phyloP scores from a whole-genome alignment of 352 stramenopile species.

The Phytophthora sansomeana region DNA sequence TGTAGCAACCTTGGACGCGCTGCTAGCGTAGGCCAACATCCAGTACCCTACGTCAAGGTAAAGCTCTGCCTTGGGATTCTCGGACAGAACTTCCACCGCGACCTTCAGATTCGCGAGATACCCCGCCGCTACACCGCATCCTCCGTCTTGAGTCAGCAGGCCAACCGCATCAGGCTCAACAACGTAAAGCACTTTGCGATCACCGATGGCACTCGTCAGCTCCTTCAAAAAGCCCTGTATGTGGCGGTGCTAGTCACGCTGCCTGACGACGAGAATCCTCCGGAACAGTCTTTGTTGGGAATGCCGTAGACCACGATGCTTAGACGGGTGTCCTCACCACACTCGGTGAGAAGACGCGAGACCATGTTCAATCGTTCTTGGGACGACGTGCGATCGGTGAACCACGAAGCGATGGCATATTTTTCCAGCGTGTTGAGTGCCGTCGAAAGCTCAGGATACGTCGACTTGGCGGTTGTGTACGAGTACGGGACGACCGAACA shows the following conservation, averaged over 20 bases:
- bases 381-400: conserved; percentile 53
- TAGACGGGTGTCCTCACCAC: conserved; percentile 45
- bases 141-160: conserved; percentile 42
- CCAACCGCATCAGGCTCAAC: conserved; percentile 73
- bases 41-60: conserved; percentile 79
- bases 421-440: conserved; percentile 59
- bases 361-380: conserved; percentile 39
- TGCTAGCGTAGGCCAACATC: conserved; percentile 43
- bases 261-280: conserved; percentile 46
- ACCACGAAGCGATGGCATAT: conserved; percentile 70
- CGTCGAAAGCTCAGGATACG: conserved; percentile 51
- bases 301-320: conserved; percentile 76
- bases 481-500: conserved; percentile 54
- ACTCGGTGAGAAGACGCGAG: conserved; percentile 44
- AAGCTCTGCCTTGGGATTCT: conserved; percentile 71
- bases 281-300: conserved; percentile 77
- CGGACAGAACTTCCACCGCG: conserved; percentile 51
- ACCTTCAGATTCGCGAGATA: conserved; percentile 64
- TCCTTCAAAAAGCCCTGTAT: conserved; percentile 60
- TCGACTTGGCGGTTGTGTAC: conserved; percentile 49
- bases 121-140: conserved; percentile 47
- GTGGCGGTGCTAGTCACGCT: conserved; percentile 45
- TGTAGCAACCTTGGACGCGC: conserved; percentile 31
- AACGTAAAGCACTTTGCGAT: conserved; percentile 70
- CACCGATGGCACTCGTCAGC: conserved; percentile 49